These are phyloP conservation scores for Fragaria nilgerrensis DNA, from an alignment of 306 rosid genomes.

Conservation along the genomic window DNA sequence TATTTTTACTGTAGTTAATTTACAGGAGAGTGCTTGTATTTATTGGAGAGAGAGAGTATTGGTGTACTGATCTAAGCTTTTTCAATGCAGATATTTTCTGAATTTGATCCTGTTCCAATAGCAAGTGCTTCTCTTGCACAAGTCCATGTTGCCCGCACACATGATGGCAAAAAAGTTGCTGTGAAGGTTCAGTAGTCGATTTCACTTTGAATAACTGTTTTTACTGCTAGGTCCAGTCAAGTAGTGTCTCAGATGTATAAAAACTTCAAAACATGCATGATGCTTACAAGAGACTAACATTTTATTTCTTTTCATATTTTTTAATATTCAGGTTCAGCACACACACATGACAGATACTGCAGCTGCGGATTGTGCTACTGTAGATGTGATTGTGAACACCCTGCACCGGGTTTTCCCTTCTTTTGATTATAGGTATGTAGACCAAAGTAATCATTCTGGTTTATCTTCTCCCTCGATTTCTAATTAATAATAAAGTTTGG, in stretches of 20 bases:
- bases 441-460: constrained; percentile 9
- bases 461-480: constrained; percentile 10
- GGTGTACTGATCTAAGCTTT: constrained; percentile 25
- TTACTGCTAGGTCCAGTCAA: constrained; percentile 24
- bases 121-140: constrained; percentile 99
- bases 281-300: constrained; percentile 24
- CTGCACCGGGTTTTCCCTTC: constrained; percentile 75
- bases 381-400: constrained; percentile 72
- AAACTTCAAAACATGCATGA: constrained; percentile 9
- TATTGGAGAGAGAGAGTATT: constrained; percentile 1
- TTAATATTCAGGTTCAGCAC: constrained; percentile 84
- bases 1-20: background rate
- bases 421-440: constrained; percentile 81
- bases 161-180: constrained; percentile 91
- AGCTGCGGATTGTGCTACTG: constrained; percentile 90
- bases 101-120: constrained; percentile 78
- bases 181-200: constrained; percentile 69
- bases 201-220: constrained; percentile 16
- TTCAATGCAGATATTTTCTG: constrained; percentile 67
- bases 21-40: constrained; percentile 1
- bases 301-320: constrained; percentile 20
- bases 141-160: constrained; percentile 81
- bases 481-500: constrained; percentile 19
- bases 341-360: constrained; percentile 95
- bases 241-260: constrained; percentile 6